Conservation (phyloP, 2,329 filamentous ascomycete species). For the Passalora sequoiae region DNA sequence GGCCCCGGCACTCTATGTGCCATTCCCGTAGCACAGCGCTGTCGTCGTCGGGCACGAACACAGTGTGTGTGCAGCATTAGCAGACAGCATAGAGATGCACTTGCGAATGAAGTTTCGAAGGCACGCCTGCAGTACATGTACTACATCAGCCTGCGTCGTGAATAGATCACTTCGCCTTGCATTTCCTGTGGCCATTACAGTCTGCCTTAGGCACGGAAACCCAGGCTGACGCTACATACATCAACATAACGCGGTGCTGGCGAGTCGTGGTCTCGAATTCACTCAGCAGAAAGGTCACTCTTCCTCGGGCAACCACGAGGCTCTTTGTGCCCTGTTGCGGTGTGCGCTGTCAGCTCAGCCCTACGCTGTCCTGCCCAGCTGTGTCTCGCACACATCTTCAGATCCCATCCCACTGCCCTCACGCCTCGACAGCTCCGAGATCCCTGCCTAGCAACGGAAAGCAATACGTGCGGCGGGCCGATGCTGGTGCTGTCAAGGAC, state of each 20-base stretch:
- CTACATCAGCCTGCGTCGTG: slow-evolving; percentile 6
- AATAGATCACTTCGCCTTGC: slow-evolving; percentile 5
- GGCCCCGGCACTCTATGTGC: neutral
- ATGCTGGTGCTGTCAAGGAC: no score
- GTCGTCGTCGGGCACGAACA: neutral
- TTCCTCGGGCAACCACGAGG: no score
- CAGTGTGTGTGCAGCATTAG: neutral
- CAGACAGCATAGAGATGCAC: no score
- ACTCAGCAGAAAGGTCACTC: neutral
- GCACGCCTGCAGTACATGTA: no score
- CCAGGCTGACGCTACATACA: slow-evolving; percentile 8
- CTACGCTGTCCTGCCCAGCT: neutral
- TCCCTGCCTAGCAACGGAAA: no score
- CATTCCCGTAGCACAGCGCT: neutral
- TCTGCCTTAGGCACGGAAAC: slow-evolving; percentile 10
- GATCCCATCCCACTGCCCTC: no score
- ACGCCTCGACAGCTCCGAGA: no score
- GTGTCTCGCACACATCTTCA: no score
- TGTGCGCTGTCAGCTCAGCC: slow-evolving; percentile 7
- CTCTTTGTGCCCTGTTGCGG: neutral
- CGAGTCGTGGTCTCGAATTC: neutral
- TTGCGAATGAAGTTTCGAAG: no score
- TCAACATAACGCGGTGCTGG: neutral
- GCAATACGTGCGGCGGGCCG: no score
- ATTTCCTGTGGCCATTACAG: slow-evolving; percentile 1